Base-by-base conservation (phyloP, 129 eudicot species). In the Kitagawia praeruptora region DNA sequence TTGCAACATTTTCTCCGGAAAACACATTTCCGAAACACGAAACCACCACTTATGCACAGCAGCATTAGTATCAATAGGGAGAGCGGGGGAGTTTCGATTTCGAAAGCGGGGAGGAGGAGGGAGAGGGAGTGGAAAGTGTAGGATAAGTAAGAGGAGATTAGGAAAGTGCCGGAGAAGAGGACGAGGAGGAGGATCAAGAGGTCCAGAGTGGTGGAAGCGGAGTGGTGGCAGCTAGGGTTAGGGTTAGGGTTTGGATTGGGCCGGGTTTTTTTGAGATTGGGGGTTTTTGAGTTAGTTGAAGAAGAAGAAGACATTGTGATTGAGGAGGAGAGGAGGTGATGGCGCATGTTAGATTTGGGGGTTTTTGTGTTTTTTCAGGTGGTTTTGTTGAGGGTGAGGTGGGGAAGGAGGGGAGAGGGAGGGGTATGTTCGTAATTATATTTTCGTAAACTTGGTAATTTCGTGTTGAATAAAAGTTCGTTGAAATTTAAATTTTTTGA, bases 201-300 rank as follows among this genome's bases (percentile, higher is more conserved):
- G 86, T 90, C 98, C 54, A 94, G 88, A 42, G 97, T 89, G 64
- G 93, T 85, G 19, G 96, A 88, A 8, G 93, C 91, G 37, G 98
- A 89, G 85, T 93, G 93, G 2, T 88, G 87, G 51, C 77, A 74
- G 77, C 75, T 74, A 53, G 78, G 53, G 82, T 72, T 82, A 79
- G 90, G 80, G 86, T 80, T 80, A 58, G 85, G 86, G 88, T 81
- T 85, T 80, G 49, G 49, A 12, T 46, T 46, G 49, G 89, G 80
- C 23, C 83, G 74, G 77, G 86, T 79, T 66, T 84, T 88, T 72
- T 47, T 88, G 75, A 38, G 2, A 51, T 74, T 79, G 81, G 82
- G 66, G 85, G 78, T 75, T 45, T 42, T 82, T 72, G 92, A 34
- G 2, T 34, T 34, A 34, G 37, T 34, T 34, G 37, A 34, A 34